Percentiles rank a stretch among this genome's conserved stretches.
Evolutionary conservation across 1,284 basidiomycete genomes (phyloP).

Genomic region (Cryptococcus maquisensis): DNA sequence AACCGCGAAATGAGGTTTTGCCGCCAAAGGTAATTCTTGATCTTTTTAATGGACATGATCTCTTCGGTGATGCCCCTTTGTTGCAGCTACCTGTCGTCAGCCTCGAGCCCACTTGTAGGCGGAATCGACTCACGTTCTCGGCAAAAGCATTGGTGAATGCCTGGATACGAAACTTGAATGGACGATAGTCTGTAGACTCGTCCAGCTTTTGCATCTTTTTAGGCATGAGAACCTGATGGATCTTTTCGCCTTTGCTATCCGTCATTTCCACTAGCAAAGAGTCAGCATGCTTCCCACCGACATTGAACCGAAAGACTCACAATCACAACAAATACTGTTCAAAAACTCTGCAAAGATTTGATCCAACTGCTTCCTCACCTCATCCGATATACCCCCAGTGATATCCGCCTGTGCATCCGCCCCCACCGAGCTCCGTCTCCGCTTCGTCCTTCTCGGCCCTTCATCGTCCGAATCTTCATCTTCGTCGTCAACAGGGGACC

Average conservation of each 20-base stretch:
- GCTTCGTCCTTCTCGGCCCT: constrained; percentile 30
- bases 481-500: constrained; percentile 31
- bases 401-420: constrained; percentile 13
- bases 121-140: constrained; percentile 63
- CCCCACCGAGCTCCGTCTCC: constrained; percentile 37
- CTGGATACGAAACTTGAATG: constrained; percentile 99
- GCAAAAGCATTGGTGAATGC: constrained; percentile 97
- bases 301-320: constrained; percentile 53
- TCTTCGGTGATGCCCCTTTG: constrained; percentile 52
- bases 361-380: constrained; percentile 78
- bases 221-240: constrained; percentile 98
- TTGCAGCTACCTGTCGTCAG: constrained; percentile 22
- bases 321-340: constrained; percentile 81
- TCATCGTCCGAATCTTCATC: constrained; percentile 42
- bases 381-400: constrained; percentile 49
- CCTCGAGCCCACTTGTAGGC: neutral
- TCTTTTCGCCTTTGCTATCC: constrained; percentile 90
- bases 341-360: constrained; percentile 87
- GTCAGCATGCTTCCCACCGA: neutral
- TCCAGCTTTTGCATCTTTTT: constrained; percentile 96
- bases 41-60: constrained; percentile 60
- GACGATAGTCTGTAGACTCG: constrained; percentile 92
- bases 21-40: constrained; percentile 95
- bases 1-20: constrained; percentile 89
- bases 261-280: constrained; percentile 71